A percentile compares a stretch with the other conserved stretches of the same genome.
Conservation (phyloP, 768 basidiomycete genomes). For the Tricholoma saponaceum region DNA sequence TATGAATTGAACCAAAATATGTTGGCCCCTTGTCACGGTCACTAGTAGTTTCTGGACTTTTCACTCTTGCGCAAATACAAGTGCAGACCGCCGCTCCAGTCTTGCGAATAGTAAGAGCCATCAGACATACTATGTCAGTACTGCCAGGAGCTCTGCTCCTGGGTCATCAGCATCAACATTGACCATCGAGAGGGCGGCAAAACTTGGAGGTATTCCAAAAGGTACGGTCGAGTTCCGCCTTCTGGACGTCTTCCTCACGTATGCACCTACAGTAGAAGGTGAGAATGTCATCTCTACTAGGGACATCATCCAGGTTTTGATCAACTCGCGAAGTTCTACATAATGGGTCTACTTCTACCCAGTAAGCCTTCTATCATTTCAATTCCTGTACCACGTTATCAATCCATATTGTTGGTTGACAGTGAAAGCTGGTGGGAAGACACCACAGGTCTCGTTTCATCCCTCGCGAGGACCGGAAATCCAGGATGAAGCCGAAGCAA, state of each 20-base stretch:
- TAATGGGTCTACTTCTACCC: neutral
- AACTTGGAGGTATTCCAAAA: neutral
- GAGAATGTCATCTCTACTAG: neutral
- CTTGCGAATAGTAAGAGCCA: too few relatives aligned
- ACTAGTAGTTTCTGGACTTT: too few relatives aligned
- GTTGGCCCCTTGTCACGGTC: too few relatives aligned
- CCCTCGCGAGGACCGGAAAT: neutral
- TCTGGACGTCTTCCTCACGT: neutral
- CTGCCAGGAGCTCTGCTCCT: neutral
- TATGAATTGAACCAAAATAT: too few relatives aligned
- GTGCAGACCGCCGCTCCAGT: too few relatives aligned
- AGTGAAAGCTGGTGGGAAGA: neutral
- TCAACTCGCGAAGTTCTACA: slow-evolving; percentile 1
- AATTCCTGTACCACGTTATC: neutral
- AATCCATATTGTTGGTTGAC: neutral
- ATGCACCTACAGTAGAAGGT: neutral
- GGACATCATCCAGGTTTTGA: neutral
- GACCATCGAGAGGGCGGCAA: neutral
- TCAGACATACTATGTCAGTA: too few relatives aligned
- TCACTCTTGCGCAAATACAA: too few relatives aligned
- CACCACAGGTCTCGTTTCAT: neutral
- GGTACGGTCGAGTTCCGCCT: neutral
- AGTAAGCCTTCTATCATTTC: neutral
- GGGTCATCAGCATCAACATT: neutral
- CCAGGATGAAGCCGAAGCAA: neutral